Evolutionary conservation across 2,329 filamentous ascomycete species (phyloP).

Genomic region (Cercospora sojina): DNA sequence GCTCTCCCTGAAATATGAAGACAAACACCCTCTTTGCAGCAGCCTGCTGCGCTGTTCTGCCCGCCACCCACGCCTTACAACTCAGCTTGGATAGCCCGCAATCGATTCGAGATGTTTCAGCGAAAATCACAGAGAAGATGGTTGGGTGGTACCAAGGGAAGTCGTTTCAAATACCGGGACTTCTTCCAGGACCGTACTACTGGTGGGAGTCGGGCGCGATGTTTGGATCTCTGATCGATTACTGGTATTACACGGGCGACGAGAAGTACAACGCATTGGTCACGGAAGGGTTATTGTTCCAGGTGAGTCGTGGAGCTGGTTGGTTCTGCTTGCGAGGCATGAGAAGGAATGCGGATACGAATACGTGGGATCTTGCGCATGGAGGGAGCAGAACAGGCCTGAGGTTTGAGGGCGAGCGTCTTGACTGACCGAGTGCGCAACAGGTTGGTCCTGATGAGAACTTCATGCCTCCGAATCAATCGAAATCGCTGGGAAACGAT

Average conservation of each 20-base stretch:
- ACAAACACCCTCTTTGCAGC: background rate
- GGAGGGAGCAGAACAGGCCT: background rate
- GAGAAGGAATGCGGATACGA: background rate
- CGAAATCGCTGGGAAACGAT: slow-evolving; percentile 49
- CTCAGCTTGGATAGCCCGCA: slow-evolving; percentile 33
- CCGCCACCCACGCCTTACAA: slow-evolving; percentile 24
- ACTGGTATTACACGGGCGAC: slow-evolving; percentile 68
- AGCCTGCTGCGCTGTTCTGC: slow-evolving; percentile 8
- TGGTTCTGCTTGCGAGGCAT: background rate
- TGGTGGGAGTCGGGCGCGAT: slow-evolving; percentile 67
- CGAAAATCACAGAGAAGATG: slow-evolving; percentile 46
- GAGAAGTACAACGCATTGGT: slow-evolving; percentile 60
- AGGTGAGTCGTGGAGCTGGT: slow-evolving; percentile 52
- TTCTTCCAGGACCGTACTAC: slow-evolving; percentile 65
- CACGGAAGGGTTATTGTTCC: slow-evolving; percentile 58
- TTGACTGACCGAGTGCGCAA: background rate
- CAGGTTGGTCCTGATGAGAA: slow-evolving; percentile 39
- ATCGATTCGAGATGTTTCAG: slow-evolving; percentile 48
- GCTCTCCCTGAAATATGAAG: background rate
- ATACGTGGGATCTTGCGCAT: background rate
- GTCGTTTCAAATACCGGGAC: slow-evolving; percentile 52
- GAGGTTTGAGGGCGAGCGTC: background rate
- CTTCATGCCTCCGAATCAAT: slow-evolving; percentile 55
- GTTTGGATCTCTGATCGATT: slow-evolving; percentile 68
- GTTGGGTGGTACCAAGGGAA: slow-evolving; percentile 54